Evolutionary conservation across 768 basidiomycete species (phyloP).

Genomic region (Neoboletus magnificus): DNA sequence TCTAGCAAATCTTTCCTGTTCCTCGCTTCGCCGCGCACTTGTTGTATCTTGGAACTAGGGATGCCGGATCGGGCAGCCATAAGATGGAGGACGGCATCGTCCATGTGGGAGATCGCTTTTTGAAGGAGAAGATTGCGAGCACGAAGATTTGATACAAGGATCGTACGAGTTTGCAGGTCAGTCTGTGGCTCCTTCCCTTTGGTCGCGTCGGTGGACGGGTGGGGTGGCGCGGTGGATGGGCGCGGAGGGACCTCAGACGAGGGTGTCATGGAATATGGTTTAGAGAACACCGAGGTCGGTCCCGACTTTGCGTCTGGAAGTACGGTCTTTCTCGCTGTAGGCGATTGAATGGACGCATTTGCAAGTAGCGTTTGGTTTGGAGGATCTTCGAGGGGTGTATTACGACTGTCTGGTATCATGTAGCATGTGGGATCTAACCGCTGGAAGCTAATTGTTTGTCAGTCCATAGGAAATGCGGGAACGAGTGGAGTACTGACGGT

Average conservation of each 20-base stretch:
- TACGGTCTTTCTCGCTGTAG: conserved; percentile 7
- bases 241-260: conserved; percentile 19
- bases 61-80: conserved; percentile 33
- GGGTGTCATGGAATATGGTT: conserved; percentile 10
- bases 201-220: conserved; percentile 14
- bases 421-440: conserved; percentile 23
- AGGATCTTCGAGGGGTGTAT: conserved; percentile 10
- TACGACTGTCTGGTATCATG: conserved; percentile 26
- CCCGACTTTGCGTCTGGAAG: conserved; percentile 4
- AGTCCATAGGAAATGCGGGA: neutral
- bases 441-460: neutral
- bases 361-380: conserved; percentile 9
- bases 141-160: conserved; percentile 28
- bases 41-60: conserved; percentile 29
- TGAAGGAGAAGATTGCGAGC: conserved; percentile 31
- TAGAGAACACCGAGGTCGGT: conserved; percentile 1
- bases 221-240: conserved; percentile 28
- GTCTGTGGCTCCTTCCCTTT: conserved; percentile 10
- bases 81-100: conserved; percentile 29
- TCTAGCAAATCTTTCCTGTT: conserved; percentile 31
- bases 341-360: conserved; percentile 18
- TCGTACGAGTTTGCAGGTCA: conserved; percentile 15
- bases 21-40: conserved; percentile 30
- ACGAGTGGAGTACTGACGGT: conserved; percentile 3
- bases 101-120: conserved; percentile 32